Percentiles rank a stretch among this genome's conserved stretches.
phyloP scores from a whole-genome alignment of 2,329 filamentous ascomycete species.

The Fusarium sarcochroum region DNA sequence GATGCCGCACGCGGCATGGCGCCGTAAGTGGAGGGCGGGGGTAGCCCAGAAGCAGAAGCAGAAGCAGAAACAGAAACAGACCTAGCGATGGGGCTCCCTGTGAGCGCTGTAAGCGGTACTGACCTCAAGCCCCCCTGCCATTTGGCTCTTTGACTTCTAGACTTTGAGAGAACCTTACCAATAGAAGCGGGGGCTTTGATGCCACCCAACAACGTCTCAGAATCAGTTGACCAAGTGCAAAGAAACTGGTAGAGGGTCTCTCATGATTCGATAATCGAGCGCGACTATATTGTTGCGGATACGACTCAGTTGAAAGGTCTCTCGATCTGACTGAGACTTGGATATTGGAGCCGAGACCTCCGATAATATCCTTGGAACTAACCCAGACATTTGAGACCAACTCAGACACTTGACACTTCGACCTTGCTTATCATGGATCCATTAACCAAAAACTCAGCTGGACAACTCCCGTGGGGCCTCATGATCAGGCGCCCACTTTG shows the following conservation, averaged over 20 bases:
- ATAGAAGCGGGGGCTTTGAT: conserved; percentile 2
- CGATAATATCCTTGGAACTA: not conserved
- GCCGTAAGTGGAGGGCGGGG: conserved; percentile 35
- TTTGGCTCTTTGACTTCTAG: conserved; percentile 14
- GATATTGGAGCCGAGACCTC: conserved; percentile 3
- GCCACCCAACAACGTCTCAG: conserved; percentile 32
- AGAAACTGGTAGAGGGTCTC: too few relatives aligned
- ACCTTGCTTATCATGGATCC: conserved; percentile 1
- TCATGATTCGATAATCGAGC: not conserved
- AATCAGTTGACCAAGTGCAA: conserved; percentile 18
- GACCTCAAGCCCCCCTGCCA: conserved; percentile 5
- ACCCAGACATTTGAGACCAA: conserved; percentile 1
- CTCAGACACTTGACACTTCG: not conserved
- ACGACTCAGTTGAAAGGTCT: not conserved
- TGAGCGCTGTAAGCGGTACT: conserved; percentile 32
- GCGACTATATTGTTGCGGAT: not conserved
- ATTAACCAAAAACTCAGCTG: conserved; percentile 23
- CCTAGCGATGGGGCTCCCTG: not conserved
- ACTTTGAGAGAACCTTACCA: conserved; percentile 2
- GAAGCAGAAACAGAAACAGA: too few relatives aligned
- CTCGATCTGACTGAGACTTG: not conserved
- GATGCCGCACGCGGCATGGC: conserved; percentile 40
- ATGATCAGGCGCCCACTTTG: conserved; percentile 40
- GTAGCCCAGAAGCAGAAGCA: not conserved
- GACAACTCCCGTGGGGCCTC: conserved; percentile 27